Evolutionary conservation across 176 grass and related monocot species (phyloP).

Genomic region (Avena atlantica): DNA sequence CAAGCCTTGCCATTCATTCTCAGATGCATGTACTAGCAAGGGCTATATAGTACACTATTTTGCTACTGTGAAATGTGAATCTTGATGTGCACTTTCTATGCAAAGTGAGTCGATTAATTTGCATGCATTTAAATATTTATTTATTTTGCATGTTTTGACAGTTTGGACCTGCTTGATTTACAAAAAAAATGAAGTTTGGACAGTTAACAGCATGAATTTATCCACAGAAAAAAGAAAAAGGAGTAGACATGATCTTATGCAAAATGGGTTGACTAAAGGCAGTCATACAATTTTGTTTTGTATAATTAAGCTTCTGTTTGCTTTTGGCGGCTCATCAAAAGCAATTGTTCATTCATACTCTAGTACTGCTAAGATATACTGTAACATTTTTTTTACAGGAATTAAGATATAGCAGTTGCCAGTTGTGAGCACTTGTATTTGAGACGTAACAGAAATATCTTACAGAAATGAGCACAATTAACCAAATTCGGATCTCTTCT

Average conservation of each 20-base stretch:
- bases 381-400: background rate
- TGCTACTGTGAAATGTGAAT: background rate
- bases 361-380: background rate
- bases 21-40: background rate
- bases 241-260: too few relatives aligned
- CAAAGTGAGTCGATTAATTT: background rate
- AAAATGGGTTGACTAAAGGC: too few relatives aligned
- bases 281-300: too few relatives aligned
- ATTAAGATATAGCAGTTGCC: background rate
- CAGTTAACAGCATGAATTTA: too few relatives aligned
- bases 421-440: too few relatives aligned
- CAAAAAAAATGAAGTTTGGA: too few relatives aligned
- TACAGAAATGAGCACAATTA: too few relatives aligned
- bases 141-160: too few relatives aligned
- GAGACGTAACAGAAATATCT: too few relatives aligned
- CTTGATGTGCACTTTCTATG: background rate
- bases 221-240: too few relatives aligned
- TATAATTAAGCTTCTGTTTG: background rate
- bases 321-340: background rate
- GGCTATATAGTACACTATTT: background rate
- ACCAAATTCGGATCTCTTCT: too few relatives aligned
- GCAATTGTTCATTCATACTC: background rate
- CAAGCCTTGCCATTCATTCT: background rate
- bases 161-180: too few relatives aligned
- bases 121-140: background rate